phyloP scores from a whole-genome alignment of 208 protist species.

The Spongospora subterranea region DNA sequence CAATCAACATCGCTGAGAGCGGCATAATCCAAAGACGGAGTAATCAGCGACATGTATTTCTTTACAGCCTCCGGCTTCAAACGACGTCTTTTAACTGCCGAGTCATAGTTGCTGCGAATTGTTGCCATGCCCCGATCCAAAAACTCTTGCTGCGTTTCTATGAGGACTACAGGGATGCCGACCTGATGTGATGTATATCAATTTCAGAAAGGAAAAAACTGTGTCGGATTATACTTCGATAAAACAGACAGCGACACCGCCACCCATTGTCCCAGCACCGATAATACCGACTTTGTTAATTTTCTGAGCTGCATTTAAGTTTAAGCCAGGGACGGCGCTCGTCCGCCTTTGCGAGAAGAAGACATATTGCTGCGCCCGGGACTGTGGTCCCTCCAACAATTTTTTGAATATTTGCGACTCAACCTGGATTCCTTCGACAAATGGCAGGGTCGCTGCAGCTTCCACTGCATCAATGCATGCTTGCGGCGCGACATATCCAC shows the following conservation, averaged over 20 bases:
- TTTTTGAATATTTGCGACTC: neutral
- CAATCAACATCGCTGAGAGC: constrained; percentile 49
- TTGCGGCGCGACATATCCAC: constrained; percentile 10
- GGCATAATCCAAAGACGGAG: constrained; percentile 27
- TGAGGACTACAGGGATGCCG: constrained; percentile 51
- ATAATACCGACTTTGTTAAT: constrained; percentile 73
- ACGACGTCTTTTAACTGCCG: constrained; percentile 46
- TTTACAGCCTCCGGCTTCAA: constrained; percentile 56
- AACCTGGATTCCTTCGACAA: neutral
- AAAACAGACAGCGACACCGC: constrained; percentile 74
- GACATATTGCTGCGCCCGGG: constrained; percentile 36
- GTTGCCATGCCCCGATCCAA: constrained; percentile 48
- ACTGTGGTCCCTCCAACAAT: neutral
- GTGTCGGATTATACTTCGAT: constrained; percentile 33
- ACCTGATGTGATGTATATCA: neutral
- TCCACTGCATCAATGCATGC: constrained; percentile 22
- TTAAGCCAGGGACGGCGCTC: constrained; percentile 56
- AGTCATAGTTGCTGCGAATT: neutral
- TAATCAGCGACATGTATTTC: constrained; percentile 54
- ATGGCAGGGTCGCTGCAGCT: neutral
- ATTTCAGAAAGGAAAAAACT: neutral
- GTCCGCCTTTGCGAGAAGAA: neutral
- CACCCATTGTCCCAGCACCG: constrained; percentile 79
- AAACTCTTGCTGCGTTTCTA: constrained; percentile 57
- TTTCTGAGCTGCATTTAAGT: constrained; percentile 25